Conservation (phyloP, 176 grass and related monocot genomes). For the Aegilops sharonensis region DNA sequence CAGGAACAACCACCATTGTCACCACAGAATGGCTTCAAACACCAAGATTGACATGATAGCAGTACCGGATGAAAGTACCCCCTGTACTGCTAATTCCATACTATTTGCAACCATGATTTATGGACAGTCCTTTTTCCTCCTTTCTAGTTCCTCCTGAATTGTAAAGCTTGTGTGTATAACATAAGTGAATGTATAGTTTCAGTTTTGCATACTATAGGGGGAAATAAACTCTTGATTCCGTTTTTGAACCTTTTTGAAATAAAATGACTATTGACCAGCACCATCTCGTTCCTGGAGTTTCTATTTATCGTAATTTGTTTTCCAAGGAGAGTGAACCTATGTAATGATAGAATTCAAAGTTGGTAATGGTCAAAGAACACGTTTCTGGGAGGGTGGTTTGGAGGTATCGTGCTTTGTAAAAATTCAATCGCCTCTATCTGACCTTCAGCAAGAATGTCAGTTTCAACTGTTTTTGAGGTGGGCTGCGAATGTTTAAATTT, state of each 20-base stretch:
- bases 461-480: too few species aligned
- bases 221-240: not conserved
- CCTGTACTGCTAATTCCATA: conserved; percentile 3
- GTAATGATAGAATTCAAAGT: too few species aligned
- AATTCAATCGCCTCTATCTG: too few species aligned
- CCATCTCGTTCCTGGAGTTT: not conserved
- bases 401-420: too few species aligned
- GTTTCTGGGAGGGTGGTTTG: not conserved
- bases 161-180: conserved; percentile 31
- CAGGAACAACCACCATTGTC: not conserved
- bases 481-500: too few species aligned
- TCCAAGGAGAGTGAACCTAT: not conserved
- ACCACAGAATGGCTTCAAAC: conserved; percentile 12
- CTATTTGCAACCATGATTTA: not conserved
- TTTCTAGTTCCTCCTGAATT: conserved; percentile 24
- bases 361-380: too few species aligned
- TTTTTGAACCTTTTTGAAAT: conserved; percentile 27
- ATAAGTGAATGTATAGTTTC: conserved; percentile 23
- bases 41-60: not conserved
- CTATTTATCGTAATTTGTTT: not conserved
- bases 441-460: too few species aligned
- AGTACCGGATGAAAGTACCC: not conserved
- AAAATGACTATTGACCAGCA: conserved; percentile 15
- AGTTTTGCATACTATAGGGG: conserved; percentile 22
- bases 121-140: not conserved